phyloP scores from a whole-genome alignment of 148 eudicot species.

The Camellia japonica region DNA sequence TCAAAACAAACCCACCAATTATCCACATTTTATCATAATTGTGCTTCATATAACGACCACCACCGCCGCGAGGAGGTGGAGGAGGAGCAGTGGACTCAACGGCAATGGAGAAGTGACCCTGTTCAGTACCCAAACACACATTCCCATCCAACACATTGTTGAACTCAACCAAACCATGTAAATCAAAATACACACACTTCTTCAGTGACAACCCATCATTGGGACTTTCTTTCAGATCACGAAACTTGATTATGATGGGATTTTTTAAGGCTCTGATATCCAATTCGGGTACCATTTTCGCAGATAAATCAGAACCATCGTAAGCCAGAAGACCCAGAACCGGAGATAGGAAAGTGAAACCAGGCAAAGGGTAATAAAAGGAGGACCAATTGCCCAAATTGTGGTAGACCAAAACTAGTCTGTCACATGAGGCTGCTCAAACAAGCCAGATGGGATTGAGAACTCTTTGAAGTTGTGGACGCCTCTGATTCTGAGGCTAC shows the following conservation, averaged over 20 bases:
- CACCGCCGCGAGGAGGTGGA: constrained; percentile 12
- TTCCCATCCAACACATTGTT: constrained; percentile 21
- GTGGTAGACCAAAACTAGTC: constrained; percentile 47
- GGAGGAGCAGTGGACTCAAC: constrained; percentile 22
- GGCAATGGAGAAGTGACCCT: constrained; percentile 41
- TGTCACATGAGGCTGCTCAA: constrained; percentile 39
- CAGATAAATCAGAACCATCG: constrained; percentile 33
- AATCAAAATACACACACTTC: constrained; percentile 34
- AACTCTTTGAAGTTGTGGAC: constrained; percentile 24
- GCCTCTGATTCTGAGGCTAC: constrained; percentile 39
- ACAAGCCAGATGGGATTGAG: constrained; percentile 33
- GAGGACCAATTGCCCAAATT: constrained; percentile 38
- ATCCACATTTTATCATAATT: constrained; percentile 1
- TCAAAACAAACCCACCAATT: constrained; percentile 18
- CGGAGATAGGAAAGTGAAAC: constrained; percentile 30
- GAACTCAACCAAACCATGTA: constrained; percentile 34
- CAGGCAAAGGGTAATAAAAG: constrained; percentile 43
- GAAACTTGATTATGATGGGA: constrained; percentile 29
- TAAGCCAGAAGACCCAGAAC: constrained; percentile 42
- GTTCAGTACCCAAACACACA: constrained; percentile 24
- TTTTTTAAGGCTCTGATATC: constrained; percentile 26
- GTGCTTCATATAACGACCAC: constrained; percentile 4
- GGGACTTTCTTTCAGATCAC: neutral
- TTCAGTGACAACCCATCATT: neutral
- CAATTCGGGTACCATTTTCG: constrained; percentile 24